These are phyloP conservation scores for Citrus sinensis DNA, from an alignment of 345 rosid species.

Conservation along the genomic window DNA sequence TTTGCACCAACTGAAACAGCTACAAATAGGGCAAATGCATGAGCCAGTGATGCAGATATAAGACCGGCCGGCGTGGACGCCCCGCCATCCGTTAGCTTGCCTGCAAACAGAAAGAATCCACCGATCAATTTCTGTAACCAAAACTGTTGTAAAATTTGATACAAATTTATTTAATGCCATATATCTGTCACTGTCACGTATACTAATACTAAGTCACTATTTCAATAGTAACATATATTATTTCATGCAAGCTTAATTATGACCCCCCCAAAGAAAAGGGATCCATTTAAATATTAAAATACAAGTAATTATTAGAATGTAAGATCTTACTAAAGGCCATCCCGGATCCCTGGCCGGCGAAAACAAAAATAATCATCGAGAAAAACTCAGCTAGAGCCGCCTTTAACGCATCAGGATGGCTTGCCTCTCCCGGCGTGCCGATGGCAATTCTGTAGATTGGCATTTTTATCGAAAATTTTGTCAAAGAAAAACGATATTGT, in stretches of 20 bases:
- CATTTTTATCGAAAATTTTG: conserved; percentile 29
- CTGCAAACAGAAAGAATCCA: conserved; percentile 6
- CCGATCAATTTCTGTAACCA: background rate
- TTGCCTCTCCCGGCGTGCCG: conserved; percentile 60
- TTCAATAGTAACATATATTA: no score
- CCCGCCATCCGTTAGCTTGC: conserved; percentile 46
- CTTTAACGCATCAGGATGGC: conserved; percentile 56
- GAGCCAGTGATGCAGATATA: conserved; percentile 65
- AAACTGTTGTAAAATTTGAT: background rate
- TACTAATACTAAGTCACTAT: no score
- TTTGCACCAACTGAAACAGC: conserved; percentile 74
- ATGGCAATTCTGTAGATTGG: conserved; percentile 56
- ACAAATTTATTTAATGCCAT: no score
- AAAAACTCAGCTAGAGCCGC: conserved; percentile 76
- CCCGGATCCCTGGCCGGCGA: conserved; percentile 89
- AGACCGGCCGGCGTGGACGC: conserved; percentile 64
- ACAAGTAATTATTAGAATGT: background rate
- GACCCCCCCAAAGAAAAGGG: no score
- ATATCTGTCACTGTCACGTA: no score
- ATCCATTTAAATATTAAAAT: background rate
- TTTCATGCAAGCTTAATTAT: no score
- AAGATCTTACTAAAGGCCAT: conserved; percentile 67
- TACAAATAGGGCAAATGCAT: conserved; percentile 70
- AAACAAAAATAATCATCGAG: conserved; percentile 75
- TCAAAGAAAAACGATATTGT: background rate